Evolutionary conservation across 805 yeast species (phyloP).

Genomic region (Myxozyma monticola): DNA sequence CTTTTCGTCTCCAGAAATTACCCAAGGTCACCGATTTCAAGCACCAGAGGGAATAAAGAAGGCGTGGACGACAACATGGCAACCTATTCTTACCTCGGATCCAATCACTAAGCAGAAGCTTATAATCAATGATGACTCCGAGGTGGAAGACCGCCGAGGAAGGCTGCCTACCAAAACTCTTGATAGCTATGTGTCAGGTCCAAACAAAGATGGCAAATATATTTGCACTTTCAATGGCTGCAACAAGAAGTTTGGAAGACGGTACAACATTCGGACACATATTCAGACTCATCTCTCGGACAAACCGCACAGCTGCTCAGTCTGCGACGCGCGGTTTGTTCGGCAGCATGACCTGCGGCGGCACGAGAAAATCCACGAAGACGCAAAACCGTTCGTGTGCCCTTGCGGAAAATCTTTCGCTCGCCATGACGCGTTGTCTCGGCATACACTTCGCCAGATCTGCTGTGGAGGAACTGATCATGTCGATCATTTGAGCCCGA

Average conservation of each 20-base stretch:
- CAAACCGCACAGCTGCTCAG: slow-evolving; percentile 79
- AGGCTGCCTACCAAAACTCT: slow-evolving; percentile 14
- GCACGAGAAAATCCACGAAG: slow-evolving; percentile 83
- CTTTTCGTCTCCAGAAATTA: slow-evolving; percentile 27
- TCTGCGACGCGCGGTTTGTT: slow-evolving; percentile 82
- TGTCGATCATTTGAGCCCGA: background rate
- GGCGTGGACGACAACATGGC: slow-evolving; percentile 23
- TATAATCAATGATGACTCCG: slow-evolving; percentile 6
- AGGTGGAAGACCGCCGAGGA: slow-evolving; percentile 1
- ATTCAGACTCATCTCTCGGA: slow-evolving; percentile 96
- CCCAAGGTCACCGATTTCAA: slow-evolving; percentile 4
- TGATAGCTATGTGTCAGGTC: slow-evolving; percentile 25
- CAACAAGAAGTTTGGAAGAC: slow-evolving; percentile 73
- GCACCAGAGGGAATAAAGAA: background rate
- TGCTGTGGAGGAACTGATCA: slow-evolving; percentile 44
- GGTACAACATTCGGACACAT: slow-evolving; percentile 91
- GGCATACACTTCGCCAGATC: slow-evolving; percentile 76
- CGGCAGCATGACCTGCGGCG: slow-evolving; percentile 92
- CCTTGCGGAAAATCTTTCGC: slow-evolving; percentile 94
- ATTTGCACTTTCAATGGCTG: slow-evolving; percentile 76
- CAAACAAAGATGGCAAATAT: slow-evolving; percentile 63
- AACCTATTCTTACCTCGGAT: slow-evolving; percentile 26
- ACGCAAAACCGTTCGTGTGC: slow-evolving; percentile 65
- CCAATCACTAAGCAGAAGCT: slow-evolving; percentile 19
- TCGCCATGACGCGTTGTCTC: slow-evolving; percentile 80